Base-by-base conservation (phyloP, 139 green algal species). In the Deuterostichococcus epilithicus region DNA sequence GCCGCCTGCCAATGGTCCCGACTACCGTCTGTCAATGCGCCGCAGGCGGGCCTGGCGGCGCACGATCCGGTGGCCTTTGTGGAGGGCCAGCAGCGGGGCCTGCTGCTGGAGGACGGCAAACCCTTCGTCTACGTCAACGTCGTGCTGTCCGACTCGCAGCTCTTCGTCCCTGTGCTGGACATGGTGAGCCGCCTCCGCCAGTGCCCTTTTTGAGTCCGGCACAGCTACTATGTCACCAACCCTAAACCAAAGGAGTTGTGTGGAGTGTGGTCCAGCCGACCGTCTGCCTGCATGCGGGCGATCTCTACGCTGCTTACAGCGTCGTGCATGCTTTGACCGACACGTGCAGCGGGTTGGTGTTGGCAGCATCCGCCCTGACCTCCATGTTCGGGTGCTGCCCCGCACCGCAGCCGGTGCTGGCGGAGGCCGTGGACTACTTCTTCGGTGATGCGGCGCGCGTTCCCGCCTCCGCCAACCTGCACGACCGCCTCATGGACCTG, bases 121-220 rank as follows among this genome's bases (percentile, higher is more conserved):
- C 81, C 88, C 5, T 96, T 90, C 90, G 70, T 95, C 35, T 95
- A 95, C 81, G 83, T 96, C 82, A 96, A 96, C 82, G 42, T 92
- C 15, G 69, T 96, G 26, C 36, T 92, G 22, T 77, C 60, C 33
- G 78, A 94, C 58, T 91, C 84, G 1, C 86, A 93, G 80, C 23
- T 87, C 10, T 87, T 89, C 36, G 5, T 88, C n/a, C 86, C 86
- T 23, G 74, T 83, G 23, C 67, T 80, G 32, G 79, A 83, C 58
- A 58, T 74, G 68, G 79, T 83, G 39, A 70, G 74, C 5, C 1
- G 28, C 80, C 20, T 63, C 18, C 42, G 8, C 8, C 13, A 63
- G 26, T 5, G 28, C 18, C 52, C 52, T 63, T 8, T 52, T 52
- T 52, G 8, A 52, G 42, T 8, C 13, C 8, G 8, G 8, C 42